Conservation (phyloP, 225 moss, liverwort and hornwort species). For the Anthoceros angustus region DNA sequence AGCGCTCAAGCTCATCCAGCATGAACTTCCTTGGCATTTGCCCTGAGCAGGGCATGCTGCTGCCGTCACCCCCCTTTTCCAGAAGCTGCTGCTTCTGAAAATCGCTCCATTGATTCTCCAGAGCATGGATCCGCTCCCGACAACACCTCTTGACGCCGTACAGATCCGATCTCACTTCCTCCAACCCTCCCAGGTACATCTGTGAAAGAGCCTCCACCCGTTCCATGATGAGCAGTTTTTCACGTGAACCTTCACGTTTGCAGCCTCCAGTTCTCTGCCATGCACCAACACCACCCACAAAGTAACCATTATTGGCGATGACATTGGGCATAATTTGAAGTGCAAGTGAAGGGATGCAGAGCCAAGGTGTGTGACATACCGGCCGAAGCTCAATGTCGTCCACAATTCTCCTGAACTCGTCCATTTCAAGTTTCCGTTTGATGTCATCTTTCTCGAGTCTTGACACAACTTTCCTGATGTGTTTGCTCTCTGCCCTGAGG, state of each 20-base stretch:
- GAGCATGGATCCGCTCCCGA: slow-evolving; percentile 63
- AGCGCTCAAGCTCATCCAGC: slow-evolving; percentile 1
- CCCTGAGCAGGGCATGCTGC: not conserved
- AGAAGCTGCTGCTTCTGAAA: slow-evolving; percentile 29
- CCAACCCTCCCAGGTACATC: slow-evolving; percentile 84
- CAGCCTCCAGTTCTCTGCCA: slow-evolving; percentile 37
- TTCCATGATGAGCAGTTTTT: slow-evolving; percentile 79
- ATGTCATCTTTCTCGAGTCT: slow-evolving; percentile 63
- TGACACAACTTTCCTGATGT: slow-evolving; percentile 46
- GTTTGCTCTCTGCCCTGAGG: slow-evolving; percentile 43
- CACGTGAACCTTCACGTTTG: slow-evolving; percentile 58
- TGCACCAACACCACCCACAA: slow-evolving; percentile 46
- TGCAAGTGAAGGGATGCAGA: not conserved
- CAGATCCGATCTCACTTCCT: slow-evolving; percentile 72
- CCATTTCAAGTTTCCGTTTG: slow-evolving; percentile 65
- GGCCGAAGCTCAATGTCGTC: not conserved
- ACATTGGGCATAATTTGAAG: not conserved
- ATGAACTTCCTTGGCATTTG: not conserved
- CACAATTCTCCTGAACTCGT: slow-evolving; percentile 43
- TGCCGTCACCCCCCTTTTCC: not conserved
- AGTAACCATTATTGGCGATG: slow-evolving; percentile 12
- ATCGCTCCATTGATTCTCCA: slow-evolving; percentile 57
- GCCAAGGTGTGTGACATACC: not conserved
- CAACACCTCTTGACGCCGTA: slow-evolving; percentile 69
- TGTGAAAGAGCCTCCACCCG: slow-evolving; percentile 77